Evolutionary conservation across 108 stramenopile genomes (phyloP), one percentile per base, ranked within the genome.

Genomic region (Stephanodiscus minutulus): DNA sequence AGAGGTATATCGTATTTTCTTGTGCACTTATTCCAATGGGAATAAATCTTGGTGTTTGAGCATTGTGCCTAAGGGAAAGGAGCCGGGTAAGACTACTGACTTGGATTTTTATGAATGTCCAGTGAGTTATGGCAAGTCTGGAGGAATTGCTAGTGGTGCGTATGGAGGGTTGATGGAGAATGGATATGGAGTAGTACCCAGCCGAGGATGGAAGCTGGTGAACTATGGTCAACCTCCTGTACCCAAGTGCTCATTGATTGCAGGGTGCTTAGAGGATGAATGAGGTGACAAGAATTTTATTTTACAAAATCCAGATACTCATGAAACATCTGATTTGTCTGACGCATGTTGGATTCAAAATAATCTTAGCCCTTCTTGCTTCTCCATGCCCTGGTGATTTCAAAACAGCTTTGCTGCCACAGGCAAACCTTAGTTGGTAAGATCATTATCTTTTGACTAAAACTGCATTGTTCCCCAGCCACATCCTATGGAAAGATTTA

Each of bases 41-140:
- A 88, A 90, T 20, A 85, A 79, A 70, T 86, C 87, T 58, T 97
- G 96, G 96, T 97, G 88, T 68, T 88, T 97, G 31, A 91, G 90
- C 15, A 86, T 97, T 58, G 92, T 94, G 9, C 96, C 96, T 0
- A 66, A 67, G 27, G 78, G 74, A 9, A 72, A 74, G 29, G 70
- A 74, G 28, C 96, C 96, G 3, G 96, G 96, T 13, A 95, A 92
- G 33, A 86, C 81, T 27, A 61, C 72, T 10, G 96, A 97, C 62
- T 79, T 86, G 25, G 96, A 97, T 77, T 97, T 94, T 82, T 97
- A 97, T 47, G 77, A 78, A 60, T 72, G 70, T 31, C 70, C 77
- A 6, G 77, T 78, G 11, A 72, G 70, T 3, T 78, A 78, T 72
- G 77, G 77, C 7, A 57, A 61, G 41, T 17, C 54, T 28, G 66